Percentiles rank a stretch among this genome's conserved stretches.
Conservation (phyloP, 2,329 filamentous ascomycete genomes). For the Delphinella strobiligena region DNA sequence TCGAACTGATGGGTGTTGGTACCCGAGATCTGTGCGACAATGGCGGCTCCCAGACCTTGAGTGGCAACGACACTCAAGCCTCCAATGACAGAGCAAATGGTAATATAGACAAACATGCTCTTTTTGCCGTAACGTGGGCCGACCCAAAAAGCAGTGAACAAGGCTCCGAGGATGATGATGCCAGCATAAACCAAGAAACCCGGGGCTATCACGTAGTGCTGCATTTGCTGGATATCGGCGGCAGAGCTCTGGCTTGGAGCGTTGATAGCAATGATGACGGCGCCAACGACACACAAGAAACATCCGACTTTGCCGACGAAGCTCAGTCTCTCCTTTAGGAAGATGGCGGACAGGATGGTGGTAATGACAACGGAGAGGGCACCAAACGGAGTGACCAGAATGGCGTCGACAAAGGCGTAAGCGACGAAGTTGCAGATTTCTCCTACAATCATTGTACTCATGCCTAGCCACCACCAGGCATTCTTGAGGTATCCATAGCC, state of each 20-base stretch:
- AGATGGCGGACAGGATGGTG: constrained; percentile 82
- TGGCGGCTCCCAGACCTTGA: constrained; percentile 82
- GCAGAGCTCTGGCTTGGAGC: constrained; percentile 79
- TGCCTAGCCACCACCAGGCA: constrained; percentile 85
- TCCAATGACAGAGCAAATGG: constrained; percentile 89
- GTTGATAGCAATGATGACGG: constrained; percentile 88
- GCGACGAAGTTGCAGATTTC: constrained; percentile 97
- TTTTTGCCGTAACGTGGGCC: constrained; percentile 87
- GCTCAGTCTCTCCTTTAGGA: constrained; percentile 87
- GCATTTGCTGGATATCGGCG: constrained; percentile 81
- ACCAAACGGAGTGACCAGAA: constrained; percentile 83
- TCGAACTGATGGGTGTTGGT: constrained; percentile 66
- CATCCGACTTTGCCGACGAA: constrained; percentile 94
- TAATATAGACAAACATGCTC: constrained; percentile 95
- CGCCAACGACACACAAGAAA: constrained; percentile 88
- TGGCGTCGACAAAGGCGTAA: constrained; percentile 93
- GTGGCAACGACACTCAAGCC: constrained; percentile 91
- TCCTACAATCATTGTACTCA: constrained; percentile 93
- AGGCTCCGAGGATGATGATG: constrained; percentile 62
- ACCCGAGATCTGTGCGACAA: constrained; percentile 74
- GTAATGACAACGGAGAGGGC: constrained; percentile 87
- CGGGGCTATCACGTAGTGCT: constrained; percentile 71
- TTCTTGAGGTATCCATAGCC: constrained; percentile 98
- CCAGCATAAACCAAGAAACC: constrained; percentile 80
- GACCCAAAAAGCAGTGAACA: constrained; percentile 63